Conservation (phyloP, 2,329 filamentous ascomycete species). For the Chaetomium globosum region DNA sequence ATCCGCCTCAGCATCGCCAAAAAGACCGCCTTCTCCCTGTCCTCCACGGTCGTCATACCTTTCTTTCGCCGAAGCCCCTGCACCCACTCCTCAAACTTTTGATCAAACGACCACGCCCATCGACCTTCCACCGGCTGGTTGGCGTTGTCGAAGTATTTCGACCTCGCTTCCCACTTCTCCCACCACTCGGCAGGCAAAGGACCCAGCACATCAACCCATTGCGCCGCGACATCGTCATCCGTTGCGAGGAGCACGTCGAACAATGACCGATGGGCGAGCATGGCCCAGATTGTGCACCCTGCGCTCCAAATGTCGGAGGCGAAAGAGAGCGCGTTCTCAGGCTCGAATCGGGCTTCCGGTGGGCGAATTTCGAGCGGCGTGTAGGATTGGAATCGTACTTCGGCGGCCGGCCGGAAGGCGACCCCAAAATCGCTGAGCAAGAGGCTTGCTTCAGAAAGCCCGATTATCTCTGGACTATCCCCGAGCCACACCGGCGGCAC, state of each 20-base stretch:
- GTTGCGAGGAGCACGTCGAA: constrained; percentile 39
- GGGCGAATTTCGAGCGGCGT: constrained; percentile 40
- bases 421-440: constrained; percentile 44
- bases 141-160: constrained; percentile 17
- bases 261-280: constrained; percentile 41
- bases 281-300: constrained; percentile 43
- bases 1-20: constrained; percentile 29
- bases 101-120: constrained; percentile 37
- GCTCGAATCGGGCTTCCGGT: constrained; percentile 45
- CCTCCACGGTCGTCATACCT: constrained; percentile 19
- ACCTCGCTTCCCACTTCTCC: constrained; percentile 11
- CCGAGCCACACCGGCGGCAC: too few relatives aligned
- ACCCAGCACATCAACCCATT: constrained; percentile 43
- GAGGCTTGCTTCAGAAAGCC: constrained; percentile 12
- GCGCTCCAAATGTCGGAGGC: constrained; percentile 48
- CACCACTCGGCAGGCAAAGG: constrained; percentile 28
- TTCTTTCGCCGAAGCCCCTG: constrained; percentile 37
- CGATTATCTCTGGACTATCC: too few relatives aligned
- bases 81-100: constrained; percentile 40
- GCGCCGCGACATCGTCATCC: constrained; percentile 39
- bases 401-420: constrained; percentile 40
- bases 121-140: not conserved
- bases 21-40: constrained; percentile 25
- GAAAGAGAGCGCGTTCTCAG: constrained; percentile 41
- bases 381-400: constrained; percentile 37